A percentile compares a stretch with the other conserved stretches of the same genome.
These are phyloP conservation scores for Colletotrichum salicis DNA, from an alignment of 2,329 filamentous ascomycete genomes.

Conservation along the genomic window DNA sequence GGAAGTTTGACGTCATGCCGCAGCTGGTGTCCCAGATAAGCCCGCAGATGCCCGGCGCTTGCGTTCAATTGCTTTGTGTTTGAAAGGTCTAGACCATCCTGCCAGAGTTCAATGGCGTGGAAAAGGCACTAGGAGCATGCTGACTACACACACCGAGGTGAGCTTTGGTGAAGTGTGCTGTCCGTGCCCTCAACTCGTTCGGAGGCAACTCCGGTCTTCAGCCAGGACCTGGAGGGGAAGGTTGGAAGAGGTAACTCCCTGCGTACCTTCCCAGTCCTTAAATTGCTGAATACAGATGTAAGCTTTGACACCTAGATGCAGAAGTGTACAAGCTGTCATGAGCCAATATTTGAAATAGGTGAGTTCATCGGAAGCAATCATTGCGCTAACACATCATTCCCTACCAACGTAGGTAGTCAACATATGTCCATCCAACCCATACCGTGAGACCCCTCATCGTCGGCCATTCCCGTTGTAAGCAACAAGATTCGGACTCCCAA, in stretches of 20 bases:
- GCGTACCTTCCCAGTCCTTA: no score
- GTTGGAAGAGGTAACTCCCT: no score
- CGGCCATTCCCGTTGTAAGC: constrained; percentile 55
- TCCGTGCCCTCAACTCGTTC: background rate
- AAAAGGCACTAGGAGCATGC: background rate
- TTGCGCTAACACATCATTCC: no score
- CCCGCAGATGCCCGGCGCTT: constrained; percentile 12
- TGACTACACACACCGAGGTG: background rate
- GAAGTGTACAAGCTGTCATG: background rate
- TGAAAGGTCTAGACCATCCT: constrained; percentile 11
- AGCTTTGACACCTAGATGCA: no score
- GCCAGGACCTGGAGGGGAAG: no score
- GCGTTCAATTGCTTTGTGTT: background rate
- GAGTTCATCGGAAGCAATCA: no score
- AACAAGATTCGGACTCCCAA: constrained; percentile 54
- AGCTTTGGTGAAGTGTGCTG: background rate
- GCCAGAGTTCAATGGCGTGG: background rate
- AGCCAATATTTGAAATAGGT: no score
- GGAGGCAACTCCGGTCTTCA: background rate
- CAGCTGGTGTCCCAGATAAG: constrained; percentile 18
- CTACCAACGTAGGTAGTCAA: no score
- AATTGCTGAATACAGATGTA: no score
- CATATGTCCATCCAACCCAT: no score
- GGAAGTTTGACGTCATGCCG: constrained; percentile 31
- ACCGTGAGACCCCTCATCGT: background rate